Percentiles rank a stretch among this genome's conserved stretches.
Evolutionary conservation across 352 stramenopile genomes (phyloP).

Genomic region (Phytophthora pseudosyringae): DNA sequence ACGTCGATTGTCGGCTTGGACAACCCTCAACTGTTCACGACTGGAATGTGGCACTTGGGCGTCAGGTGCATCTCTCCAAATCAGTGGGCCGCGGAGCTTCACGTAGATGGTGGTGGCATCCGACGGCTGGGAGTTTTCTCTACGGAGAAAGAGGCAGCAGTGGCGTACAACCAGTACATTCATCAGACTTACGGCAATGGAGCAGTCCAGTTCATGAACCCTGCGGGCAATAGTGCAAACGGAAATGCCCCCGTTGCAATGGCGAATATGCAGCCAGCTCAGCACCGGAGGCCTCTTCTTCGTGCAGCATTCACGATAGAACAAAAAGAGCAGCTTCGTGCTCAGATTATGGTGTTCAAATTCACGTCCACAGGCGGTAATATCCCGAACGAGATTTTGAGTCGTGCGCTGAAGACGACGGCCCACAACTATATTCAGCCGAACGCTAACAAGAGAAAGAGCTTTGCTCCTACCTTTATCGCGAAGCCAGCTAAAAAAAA

Average conservation of each 20-base stretch:
- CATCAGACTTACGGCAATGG: constrained; percentile 83
- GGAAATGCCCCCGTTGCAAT: constrained; percentile 54
- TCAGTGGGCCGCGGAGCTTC: constrained; percentile 84
- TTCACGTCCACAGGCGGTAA: constrained; percentile 82
- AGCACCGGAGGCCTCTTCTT: constrained; percentile 49
- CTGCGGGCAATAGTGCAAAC: constrained; percentile 49
- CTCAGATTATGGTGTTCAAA: constrained; percentile 93
- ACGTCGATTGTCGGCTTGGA: constrained; percentile 73
- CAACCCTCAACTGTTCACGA: constrained; percentile 76
- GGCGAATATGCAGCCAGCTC: constrained; percentile 64
- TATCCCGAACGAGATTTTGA: constrained; percentile 81
- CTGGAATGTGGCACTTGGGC: constrained; percentile 86
- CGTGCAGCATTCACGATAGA: constrained; percentile 78
- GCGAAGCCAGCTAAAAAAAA: constrained; percentile 78
- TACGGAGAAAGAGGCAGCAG: constrained; percentile 77
- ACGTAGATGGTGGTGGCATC: constrained; percentile 83
- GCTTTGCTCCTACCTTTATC: constrained; percentile 60
- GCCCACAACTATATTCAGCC: constrained; percentile 66
- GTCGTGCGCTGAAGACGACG: constrained; percentile 71
- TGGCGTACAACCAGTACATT: constrained; percentile 90
- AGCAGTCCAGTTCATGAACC: constrained; percentile 88
- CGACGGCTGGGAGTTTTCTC: constrained; percentile 75
- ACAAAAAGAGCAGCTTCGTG: constrained; percentile 89
- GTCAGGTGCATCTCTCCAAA: constrained; percentile 78
- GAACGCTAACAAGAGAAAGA: constrained; percentile 74